Base-by-base conservation (phyloP, 2,329 filamentous ascomycete genomes). In the Scolecobasidium constrictum region DNA sequence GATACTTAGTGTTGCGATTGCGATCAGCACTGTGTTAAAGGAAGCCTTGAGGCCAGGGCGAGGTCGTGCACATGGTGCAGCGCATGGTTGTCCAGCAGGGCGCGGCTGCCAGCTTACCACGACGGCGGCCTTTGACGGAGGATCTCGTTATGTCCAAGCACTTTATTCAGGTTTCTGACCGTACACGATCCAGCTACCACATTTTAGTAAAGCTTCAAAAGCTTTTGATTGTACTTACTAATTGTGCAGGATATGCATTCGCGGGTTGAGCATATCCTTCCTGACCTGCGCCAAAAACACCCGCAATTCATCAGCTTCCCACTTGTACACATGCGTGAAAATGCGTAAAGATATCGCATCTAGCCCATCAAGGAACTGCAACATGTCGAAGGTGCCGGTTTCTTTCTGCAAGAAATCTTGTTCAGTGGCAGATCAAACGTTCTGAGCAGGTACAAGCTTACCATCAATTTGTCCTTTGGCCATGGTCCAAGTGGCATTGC, bases 261-360 rank as follows among this genome's bases (percentile, higher is more conserved):
- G 9, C 26, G 26, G 26, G 26, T 31, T 31, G 26, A 31, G 26
- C 26, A 31, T 31, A n/a, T 31, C 26, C 26, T 33, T 39, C 40
- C 52, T 40, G 3, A 52, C 44, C 31, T 51, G 47, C 11, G 48
- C 49, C 12, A 54, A 36, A 44, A 53, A 46, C 13, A 43, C 49
- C 43, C 57, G 44, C 38, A 57, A 19, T 47, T 56, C 53, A 1
- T 57, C 52, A 5, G 50, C 28, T 3, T 43, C 49, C 55, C 54
- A 56, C 5, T 50, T 50, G 3, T 49, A 47, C 43, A 52, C 54
- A 34, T 51, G 48, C 6, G 49, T 54, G 37, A 52, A 45, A n/a
- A 34, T n/a, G 9, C 26, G 55, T 46, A 58, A 36, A 18, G 47
- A 52, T 38, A 56, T 12, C 2, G 53, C 53, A 22, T 57, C 50